A percentile compares a stretch with the other conserved stretches of the same genome.
phyloP scores from a whole-genome alignment of 176 grass and related monocot species.

The Alopecurus myosuroides region DNA sequence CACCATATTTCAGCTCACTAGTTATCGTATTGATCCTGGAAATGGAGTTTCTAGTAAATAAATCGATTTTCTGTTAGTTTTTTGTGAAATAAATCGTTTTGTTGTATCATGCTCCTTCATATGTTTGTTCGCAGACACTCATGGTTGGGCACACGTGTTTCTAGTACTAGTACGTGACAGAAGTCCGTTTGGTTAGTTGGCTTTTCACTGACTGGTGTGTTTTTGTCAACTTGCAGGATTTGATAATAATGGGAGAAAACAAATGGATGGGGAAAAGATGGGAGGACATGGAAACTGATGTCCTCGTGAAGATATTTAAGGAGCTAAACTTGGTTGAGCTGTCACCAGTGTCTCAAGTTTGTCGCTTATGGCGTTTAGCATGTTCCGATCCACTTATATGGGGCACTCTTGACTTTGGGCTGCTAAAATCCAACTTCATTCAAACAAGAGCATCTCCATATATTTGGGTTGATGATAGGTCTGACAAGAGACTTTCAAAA shows the following conservation, averaged over 20 bases:
- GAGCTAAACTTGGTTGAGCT: constrained; percentile 87
- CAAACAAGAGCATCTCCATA: constrained; percentile 81
- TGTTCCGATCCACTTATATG: constrained; percentile 97
- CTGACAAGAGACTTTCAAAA: constrained; percentile 72
- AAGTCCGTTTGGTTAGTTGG: background rate
- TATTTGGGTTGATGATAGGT: constrained; percentile 88
- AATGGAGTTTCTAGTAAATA: background rate
- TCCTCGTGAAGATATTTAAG: constrained; percentile 97
- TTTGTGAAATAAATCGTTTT: background rate
- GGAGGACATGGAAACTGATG: constrained; percentile 99
- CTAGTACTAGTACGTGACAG: background rate
- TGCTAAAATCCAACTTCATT: constrained; percentile 86
- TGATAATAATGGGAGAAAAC: constrained; percentile 60
- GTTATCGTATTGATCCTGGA: background rate
- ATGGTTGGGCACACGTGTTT: background rate
- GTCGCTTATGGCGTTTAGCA: constrained; percentile 65
- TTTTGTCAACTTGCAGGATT: constrained; percentile 29
- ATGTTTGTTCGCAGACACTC: background rate
- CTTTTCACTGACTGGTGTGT: constrained; percentile 15
- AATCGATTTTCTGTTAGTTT: background rate
- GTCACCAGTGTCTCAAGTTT: constrained; percentile 81
- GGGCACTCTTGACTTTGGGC: constrained; percentile 79
- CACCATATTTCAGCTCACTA: background rate
- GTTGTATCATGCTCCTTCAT: background rate
- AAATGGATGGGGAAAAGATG: constrained; percentile 80